Base-by-base conservation (phyloP, 148 eudicot genomes). In the Persicaria tinctoria region DNA sequence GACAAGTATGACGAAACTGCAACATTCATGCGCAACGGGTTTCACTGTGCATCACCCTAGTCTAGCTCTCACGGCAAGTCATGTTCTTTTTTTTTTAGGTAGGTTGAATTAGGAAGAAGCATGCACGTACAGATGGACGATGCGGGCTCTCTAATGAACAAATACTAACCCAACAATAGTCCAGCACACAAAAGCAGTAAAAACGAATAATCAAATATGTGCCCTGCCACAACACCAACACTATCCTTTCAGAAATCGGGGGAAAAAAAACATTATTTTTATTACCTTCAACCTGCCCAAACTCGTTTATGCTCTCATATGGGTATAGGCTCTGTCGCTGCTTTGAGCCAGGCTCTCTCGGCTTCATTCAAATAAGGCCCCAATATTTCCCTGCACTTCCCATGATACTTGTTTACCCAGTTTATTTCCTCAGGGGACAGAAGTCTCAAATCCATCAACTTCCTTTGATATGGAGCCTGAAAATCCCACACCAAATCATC, bases 401-500 rank as follows among this genome's bases (percentile, higher is more conserved):
- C 81, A 73, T 93, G 98, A 77, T 93, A 91, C 0, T 73, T 62
- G 81, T 91, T 91, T 85, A 91, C 70, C 98, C 97, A 91, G 44
- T 78, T 78, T 60, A 91, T 81, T 81, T 93, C 98, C 78, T 89
- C 97, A 13, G 95, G 90, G 14, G 84, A 86, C 53, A 93, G 75
- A 55, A 85, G 85, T 73, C 78, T 86, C 78, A 83, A 51, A 57
- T 93, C 89, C 14, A 91, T 87, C 85, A 93, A 76, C 86, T 93
- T 93, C 63, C 20, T 89, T 76, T 93, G 98, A 77, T 89, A 93
- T 9, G 98, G 98, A 46, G 91, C 98, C 97, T 93, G 89, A 48
- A 81, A 20, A 71, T 32, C 10, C 3, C 64, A 20, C 32, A 59
- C 32, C 64, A 59, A 59, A 8, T 18, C 20, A 11, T 38, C 18